Base-by-base conservation (phyloP, 2,329 filamentous ascomycete species). In the Magnaporthales sp. region DNA sequence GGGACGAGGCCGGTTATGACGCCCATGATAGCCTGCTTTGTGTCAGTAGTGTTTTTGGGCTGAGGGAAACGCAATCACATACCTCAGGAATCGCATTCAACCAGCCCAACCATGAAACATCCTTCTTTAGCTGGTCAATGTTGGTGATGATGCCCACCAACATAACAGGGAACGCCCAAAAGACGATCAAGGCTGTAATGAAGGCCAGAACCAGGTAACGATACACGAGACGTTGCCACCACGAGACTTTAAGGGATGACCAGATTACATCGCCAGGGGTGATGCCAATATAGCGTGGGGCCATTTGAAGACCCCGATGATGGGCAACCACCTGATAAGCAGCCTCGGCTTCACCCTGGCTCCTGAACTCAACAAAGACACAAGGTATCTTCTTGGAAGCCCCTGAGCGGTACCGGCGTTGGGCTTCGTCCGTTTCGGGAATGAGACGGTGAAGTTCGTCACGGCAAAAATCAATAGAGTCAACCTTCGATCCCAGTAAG, bases 391-490 rank as follows among this genome's bases (percentile, higher is more conserved):
- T 84, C 68, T 87, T 84, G 62, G 83, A 86, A 54, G 91, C 84
- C 65, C 90, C 87, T 29, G 81, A 79, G 64, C 83, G 84, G 74
- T 94, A 91, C 63, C 84, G 82, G 56, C 81, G 83, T 75, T 95
- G 91, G 27, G 87, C 83, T 58, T 85, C 81, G 64, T 90, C 84
- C 31, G 92, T 89, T 68, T 91, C 84, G 0, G 91, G 89, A 65
- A 90, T 89, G 61, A 96, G 85, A 63, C 88, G 87, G 70, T 89
- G 86, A 65, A 97, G 86, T 76, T 96, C 90, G 1, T 83, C 81
- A 65, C 95, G 90, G 69, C 88, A 91, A 90, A 91, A 97, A 69
- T 94, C 88, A 76, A 99, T 97, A 0, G 93, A 95, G 78, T 99
- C 95, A 19, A 97, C 93, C 76, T 96, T 95, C 74, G 92, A 89